Conservation (phyloP, 108 stramenopile species). For the Fragilariopsis cylindrus region DNA sequence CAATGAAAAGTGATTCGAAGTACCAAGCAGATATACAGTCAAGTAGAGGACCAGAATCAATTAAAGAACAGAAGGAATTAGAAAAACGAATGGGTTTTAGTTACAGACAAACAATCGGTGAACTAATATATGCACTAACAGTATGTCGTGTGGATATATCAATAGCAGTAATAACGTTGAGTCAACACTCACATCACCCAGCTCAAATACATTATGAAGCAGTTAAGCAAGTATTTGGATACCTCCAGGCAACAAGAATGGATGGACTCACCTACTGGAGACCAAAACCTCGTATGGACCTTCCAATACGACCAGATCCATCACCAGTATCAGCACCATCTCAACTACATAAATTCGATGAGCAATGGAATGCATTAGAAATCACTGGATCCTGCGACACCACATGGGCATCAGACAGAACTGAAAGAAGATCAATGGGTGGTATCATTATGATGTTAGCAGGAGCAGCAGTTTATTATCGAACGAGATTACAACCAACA, state of each 20-base stretch:
- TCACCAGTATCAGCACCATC: neutral
- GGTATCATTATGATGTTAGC: constrained; percentile 29
- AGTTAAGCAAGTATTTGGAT: neutral
- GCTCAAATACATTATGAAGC: neutral
- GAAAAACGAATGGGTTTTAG: too few species aligned
- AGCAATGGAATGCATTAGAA: too few species aligned
- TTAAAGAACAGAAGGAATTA: too few species aligned
- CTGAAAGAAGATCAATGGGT: constrained; percentile 26
- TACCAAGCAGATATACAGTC: constrained; percentile 3
- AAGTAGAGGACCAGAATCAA: too few species aligned
- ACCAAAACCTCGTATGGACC: neutral
- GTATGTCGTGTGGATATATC: constrained; percentile 12
- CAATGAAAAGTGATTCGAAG: neutral
- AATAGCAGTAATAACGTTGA: constrained; percentile 1
- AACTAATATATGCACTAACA: too few species aligned
- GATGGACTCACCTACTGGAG: neutral
- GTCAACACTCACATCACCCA: neutral
- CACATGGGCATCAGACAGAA: constrained; percentile 32
- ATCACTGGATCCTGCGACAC: constrained; percentile 26
- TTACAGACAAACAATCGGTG: too few species aligned
- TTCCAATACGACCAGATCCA: neutral
- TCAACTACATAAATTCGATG: too few species aligned
- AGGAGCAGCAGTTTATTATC: constrained; percentile 34
- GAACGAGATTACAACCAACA: constrained; percentile 24
- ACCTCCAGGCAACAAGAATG: neutral